Evolutionary conservation across 768 basidiomycete species (phyloP), one percentile per base, ranked within the genome.

Genomic region (Boletellus sp.): DNA sequence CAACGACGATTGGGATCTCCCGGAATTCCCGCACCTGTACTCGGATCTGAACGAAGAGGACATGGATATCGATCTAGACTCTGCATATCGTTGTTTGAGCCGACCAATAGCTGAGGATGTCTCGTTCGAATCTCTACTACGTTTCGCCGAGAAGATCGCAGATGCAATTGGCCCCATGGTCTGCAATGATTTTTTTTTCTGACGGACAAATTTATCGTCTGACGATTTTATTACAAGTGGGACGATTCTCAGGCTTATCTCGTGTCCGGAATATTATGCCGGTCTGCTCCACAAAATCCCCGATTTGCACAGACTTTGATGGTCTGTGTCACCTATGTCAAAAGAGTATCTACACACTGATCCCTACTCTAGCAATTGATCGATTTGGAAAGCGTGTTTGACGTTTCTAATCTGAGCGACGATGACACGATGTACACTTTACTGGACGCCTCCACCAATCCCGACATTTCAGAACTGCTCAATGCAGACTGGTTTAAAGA

Each of bases 1-100:
- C 11, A 78, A 81, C 52, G 84, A 89, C n/a, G 87, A 90, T 49
- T 90, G 87, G 87, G 86, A 88, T 51, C 69, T 79, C 23, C 80
- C 80, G 2, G 80, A 81, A 11, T 90, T 90, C 57, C 87, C 89
- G 0, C 78, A 84, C 61, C 61, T 89, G 20, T 80, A 83, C 55
- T 76, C 85, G 2, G 79, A 87, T 60, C 62, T 90, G 28, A 74
- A 74, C 22, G 72, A 70, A n/a, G 70, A 72, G 15, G 60, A 72
- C n/a, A 69, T 73, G 4, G 77, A 79, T 31, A 74, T 81, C 46
- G 79, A 84, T 59, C 63, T 90, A 4, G 80, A 84, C 53, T 72
- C 70, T 23, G 78, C 84, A 3, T 75, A 79, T 44, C 70, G 77
- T 36, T 67, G 76, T 28, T 71, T 80, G 17, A 75, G 74, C 22